phyloP scores from a whole-genome alignment of 169 alveolate genomes.

The Blepharisma undulans region DNA sequence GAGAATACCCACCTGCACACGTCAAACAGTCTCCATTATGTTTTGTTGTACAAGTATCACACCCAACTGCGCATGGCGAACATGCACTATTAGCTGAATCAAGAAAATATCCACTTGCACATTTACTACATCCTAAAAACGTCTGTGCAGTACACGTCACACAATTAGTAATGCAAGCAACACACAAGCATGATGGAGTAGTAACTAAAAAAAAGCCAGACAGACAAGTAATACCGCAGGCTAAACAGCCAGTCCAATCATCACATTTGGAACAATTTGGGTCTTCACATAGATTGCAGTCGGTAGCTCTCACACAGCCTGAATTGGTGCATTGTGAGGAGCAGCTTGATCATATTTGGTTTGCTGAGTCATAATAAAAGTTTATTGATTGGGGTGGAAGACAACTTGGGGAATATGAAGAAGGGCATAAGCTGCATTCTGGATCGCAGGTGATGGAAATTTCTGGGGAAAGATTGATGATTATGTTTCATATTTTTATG shows the following conservation, averaged over 20 bases:
- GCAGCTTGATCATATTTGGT: neutral
- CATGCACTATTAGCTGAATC: neutral
- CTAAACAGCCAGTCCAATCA: neutral
- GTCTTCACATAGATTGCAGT: neutral
- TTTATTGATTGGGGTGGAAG: neutral
- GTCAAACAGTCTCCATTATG: neutral
- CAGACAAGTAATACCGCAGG: neutral
- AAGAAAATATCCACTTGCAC: neutral
- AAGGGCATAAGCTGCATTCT: neutral
- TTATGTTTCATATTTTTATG: neutral
- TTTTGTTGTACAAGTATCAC: neutral
- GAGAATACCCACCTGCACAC: neutral
- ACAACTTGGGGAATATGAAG: neutral
- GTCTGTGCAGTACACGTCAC: neutral
- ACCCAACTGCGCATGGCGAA: neutral
- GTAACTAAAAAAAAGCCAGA: neutral
- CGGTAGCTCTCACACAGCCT: slow-evolving; percentile 13
- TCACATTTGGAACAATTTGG: neutral
- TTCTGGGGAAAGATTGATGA: neutral
- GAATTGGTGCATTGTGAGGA: neutral
- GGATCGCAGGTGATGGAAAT: neutral
- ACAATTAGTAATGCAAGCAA: neutral
- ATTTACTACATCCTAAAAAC: neutral
- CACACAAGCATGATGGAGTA: neutral
- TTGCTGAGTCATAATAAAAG: neutral